Evolutionary conservation across 176 grass and related monocot genomes (phyloP).

Genomic region (Raddia guianensis): DNA sequence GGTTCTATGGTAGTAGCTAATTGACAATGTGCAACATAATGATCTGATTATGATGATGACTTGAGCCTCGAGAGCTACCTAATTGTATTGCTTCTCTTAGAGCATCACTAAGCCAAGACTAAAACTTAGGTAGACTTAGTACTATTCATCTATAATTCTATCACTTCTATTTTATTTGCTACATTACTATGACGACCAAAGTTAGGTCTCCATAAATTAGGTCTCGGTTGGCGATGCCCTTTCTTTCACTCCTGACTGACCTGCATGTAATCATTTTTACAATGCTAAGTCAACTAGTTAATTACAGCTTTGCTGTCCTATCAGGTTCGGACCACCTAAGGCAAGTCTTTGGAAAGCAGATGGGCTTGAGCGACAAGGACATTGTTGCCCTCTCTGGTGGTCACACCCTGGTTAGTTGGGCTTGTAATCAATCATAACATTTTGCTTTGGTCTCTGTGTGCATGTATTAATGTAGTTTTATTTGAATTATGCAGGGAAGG

Average conservation of each 20-base stretch:
- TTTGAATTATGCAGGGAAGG: slow-evolving; percentile 53
- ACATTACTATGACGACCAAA: too few relatives aligned
- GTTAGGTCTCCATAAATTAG: too few relatives aligned
- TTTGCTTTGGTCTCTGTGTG: neutral
- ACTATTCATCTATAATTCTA: too few relatives aligned
- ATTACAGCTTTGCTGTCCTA: neutral
- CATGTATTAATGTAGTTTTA: slow-evolving; percentile 4
- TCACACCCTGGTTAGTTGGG: slow-evolving; percentile 75
- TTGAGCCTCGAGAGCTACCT: neutral
- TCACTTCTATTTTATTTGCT: too few relatives aligned
- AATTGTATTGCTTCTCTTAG: neutral
- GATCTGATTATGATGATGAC: neutral
- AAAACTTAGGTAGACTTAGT: too few relatives aligned
- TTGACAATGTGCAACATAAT: neutral
- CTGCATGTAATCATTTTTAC: neutral
- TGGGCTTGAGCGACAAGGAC: slow-evolving; percentile 94
- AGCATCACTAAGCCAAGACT: too few relatives aligned
- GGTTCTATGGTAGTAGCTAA: neutral
- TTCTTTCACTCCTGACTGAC: neutral
- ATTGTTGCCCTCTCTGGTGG: slow-evolving; percentile 95
- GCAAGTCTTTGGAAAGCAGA: slow-evolving; percentile 82
- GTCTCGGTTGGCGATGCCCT: too few relatives aligned
- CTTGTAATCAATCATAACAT: neutral
- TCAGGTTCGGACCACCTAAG: slow-evolving; percentile 90
- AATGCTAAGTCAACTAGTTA: neutral